Percentiles rank a stretch among this genome's conserved stretches.
These are phyloP conservation scores for Oryza rufipogon DNA, from an alignment of 176 grass and related monocot genomes.

Conservation along the genomic window DNA sequence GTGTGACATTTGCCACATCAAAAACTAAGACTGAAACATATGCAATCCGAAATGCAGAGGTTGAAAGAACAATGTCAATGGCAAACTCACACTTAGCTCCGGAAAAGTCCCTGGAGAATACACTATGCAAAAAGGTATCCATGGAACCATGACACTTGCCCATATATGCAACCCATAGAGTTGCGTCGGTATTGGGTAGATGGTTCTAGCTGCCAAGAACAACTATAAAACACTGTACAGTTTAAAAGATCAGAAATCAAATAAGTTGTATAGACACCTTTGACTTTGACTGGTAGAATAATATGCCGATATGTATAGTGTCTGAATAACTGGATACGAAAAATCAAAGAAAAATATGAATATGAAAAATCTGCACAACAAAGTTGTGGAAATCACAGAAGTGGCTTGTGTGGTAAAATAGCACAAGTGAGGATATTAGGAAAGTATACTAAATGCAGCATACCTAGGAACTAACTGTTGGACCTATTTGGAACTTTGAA, in stretches of 20 bases:
- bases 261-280: not conserved
- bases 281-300: not conserved
- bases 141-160: not conserved
- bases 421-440: slow-evolving; percentile 8
- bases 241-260: not conserved
- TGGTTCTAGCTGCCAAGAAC: not conserved
- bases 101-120: not conserved
- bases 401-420: not conserved
- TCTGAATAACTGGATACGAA: slow-evolving; percentile 14
- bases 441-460: slow-evolving; percentile 23
- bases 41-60: not conserved
- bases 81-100: not conserved
- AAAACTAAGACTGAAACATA: not conserved
- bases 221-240: not conserved
- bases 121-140: not conserved
- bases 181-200: not conserved
- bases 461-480: not conserved
- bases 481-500: not conserved
- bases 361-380: not conserved
- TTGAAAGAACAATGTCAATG: not conserved
- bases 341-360: not conserved
- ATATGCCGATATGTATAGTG: not conserved
- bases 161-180: not conserved
- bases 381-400: not conserved
- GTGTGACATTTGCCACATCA: not conserved